Evolutionary conservation across 495 filamentous ascomycete species (phyloP).

Genomic region (Immersiella caudata): DNA sequence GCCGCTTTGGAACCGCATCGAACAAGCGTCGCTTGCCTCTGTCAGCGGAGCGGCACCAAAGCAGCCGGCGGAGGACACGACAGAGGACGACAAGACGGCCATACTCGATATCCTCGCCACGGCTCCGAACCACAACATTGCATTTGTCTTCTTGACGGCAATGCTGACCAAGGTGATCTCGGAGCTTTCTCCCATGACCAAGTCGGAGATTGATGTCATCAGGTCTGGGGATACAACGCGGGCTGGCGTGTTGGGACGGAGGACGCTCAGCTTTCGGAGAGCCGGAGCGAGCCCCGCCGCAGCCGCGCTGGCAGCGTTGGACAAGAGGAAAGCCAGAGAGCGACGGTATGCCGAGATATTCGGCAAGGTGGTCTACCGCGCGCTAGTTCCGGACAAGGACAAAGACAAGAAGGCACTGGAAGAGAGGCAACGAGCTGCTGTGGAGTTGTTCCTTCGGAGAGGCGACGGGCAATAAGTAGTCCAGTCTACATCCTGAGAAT

Average conservation of each 20-base stretch:
- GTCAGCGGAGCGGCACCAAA: conserved; percentile 34
- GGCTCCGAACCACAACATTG: conserved; percentile 76
- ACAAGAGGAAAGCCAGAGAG: conserved; percentile 49
- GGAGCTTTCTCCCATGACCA: conserved; percentile 51
- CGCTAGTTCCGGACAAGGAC: conserved; percentile 41
- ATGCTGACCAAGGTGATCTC: conserved; percentile 61
- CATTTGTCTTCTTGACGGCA: conserved; percentile 81
- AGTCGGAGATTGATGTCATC: conserved; percentile 38
- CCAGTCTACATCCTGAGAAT: not conserved
- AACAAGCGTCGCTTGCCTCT: conserved; percentile 56
- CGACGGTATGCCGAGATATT: conserved; percentile 52
- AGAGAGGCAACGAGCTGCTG: conserved; percentile 44
- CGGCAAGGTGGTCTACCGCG: conserved; percentile 48
- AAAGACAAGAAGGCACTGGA: conserved; percentile 51
- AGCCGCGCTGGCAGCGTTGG: conserved; percentile 36
- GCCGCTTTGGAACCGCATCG: conserved; percentile 70
- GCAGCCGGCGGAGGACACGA: conserved; percentile 49
- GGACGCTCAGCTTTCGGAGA: conserved; percentile 47
- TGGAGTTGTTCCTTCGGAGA: conserved; percentile 47
- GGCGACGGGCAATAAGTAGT: conserved; percentile 19
- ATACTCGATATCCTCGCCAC: conserved; percentile 73
- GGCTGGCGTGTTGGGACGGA: conserved; percentile 34
- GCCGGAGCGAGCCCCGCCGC: conserved; percentile 28
- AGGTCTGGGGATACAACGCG: conserved; percentile 24
- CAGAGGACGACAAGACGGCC: conserved; percentile 68